Evolutionary conservation across 2,329 filamentous ascomycete genomes (phyloP).

Genomic region (Thielaviopsis euricoi): DNA sequence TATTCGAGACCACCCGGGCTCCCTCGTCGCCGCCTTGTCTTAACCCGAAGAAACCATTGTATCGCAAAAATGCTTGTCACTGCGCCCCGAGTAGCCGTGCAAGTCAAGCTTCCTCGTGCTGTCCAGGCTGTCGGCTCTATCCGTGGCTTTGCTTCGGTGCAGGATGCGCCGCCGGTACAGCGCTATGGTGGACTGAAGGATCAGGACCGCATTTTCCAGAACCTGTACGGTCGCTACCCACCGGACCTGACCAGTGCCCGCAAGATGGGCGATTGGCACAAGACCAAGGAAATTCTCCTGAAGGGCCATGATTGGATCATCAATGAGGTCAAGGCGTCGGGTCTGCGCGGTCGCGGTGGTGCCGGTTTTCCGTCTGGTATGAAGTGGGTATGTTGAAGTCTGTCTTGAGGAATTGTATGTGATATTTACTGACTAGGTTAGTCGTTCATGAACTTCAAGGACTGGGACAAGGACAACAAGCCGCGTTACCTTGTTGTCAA

Average conservation of each 20-base stretch:
- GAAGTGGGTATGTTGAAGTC: constrained; percentile 69
- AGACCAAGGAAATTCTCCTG: constrained; percentile 89
- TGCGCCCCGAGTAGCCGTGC: constrained; percentile 23
- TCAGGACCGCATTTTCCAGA: constrained; percentile 98
- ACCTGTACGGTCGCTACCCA: constrained; percentile 86
- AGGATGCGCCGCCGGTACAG: constrained; percentile 46
- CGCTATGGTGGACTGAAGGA: constrained; percentile 80
- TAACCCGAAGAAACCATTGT: constrained; percentile 16
- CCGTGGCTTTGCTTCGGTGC: constrained; percentile 67
- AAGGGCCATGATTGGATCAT: constrained; percentile 99
- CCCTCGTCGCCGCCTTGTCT: constrained; percentile 17
- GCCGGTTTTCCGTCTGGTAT: constrained; percentile 94
- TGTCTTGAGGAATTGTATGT: background rate
- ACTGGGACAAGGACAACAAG: constrained; percentile 95
- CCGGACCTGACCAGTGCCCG: constrained; percentile 83
- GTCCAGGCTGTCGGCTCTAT: constrained; percentile 25
- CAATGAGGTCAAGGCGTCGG: constrained; percentile 89
- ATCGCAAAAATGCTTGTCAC: constrained; percentile 26
- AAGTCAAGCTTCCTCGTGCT: constrained; percentile 20
- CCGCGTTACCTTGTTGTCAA: constrained; percentile 96
- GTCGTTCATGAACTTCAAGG: constrained; percentile 99
- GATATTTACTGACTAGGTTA: constrained; percentile 21
- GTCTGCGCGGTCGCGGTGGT: constrained; percentile 86
- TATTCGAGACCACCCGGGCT: constrained; percentile 3
- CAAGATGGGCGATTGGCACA: constrained; percentile 99